These are phyloP conservation scores for Cairneyella variabilis DNA, from an alignment of 495 filamentous ascomycete genomes.

Conservation along the genomic window DNA sequence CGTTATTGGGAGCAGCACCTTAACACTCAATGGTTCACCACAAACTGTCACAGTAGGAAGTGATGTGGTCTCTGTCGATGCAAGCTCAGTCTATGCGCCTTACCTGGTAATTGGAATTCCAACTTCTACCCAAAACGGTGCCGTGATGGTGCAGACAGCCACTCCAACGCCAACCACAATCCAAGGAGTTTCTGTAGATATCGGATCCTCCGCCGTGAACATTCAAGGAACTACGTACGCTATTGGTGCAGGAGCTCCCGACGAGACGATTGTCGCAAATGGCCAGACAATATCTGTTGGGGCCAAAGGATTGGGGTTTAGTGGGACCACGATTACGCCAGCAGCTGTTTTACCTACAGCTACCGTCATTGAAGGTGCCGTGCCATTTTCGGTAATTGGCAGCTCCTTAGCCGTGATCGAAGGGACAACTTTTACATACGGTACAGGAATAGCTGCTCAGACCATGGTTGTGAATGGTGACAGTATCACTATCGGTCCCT, in stretches of 20 bases:
- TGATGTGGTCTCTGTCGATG: constrained; percentile 22
- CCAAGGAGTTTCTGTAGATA: constrained; percentile 36
- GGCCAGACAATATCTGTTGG: constrained; percentile 47
- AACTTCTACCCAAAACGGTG: constrained; percentile 2
- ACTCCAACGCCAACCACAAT: constrained; percentile 4
- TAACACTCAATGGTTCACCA: background rate
- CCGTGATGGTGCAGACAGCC: background rate
- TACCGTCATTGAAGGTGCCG: constrained; percentile 40
- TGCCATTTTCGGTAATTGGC: constrained; percentile 44
- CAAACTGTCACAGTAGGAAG: constrained; percentile 20
- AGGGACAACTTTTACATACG: constrained; percentile 40
- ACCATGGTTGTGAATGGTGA: constrained; percentile 21
- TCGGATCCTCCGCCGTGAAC: constrained; percentile 38
- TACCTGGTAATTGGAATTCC: constrained; percentile 20
- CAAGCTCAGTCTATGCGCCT: constrained; percentile 22
- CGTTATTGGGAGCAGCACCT: constrained; percentile 10
- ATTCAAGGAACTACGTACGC: constrained; percentile 40
- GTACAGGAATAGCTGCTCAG: constrained; percentile 22
- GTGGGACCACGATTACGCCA: constrained; percentile 30
- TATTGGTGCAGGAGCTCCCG: constrained; percentile 28
- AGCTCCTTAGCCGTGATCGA: constrained; percentile 38
- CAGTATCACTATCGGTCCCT: constrained; percentile 38
- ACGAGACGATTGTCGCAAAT: constrained; percentile 19
- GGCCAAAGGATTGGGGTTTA: constrained; percentile 36
- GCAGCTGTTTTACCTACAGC: constrained; percentile 30